These are phyloP conservation scores for Neonectria ditissima DNA, from an alignment of 2,329 filamentous ascomycete species.

Conservation along the genomic window DNA sequence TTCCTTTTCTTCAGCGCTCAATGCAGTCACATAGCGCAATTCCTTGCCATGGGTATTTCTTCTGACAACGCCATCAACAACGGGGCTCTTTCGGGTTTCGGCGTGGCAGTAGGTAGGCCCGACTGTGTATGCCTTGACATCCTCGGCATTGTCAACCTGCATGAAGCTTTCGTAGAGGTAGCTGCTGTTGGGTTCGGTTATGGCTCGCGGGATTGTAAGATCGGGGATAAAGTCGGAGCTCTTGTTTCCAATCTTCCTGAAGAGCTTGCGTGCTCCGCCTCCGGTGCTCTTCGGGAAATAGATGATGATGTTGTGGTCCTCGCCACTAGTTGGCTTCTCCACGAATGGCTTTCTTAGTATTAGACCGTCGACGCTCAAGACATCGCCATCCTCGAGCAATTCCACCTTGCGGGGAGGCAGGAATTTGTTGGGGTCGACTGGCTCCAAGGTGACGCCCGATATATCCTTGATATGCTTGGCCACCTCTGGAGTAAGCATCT, in stretches of 20 bases:
- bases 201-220: constrained; percentile 80
- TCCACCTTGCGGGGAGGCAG: constrained; percentile 80
- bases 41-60: constrained; percentile 98
- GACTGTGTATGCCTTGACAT: constrained; percentile 98
- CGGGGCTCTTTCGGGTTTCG: constrained; percentile 95
- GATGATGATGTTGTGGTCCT: constrained; percentile 99
- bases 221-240: constrained; percentile 92
- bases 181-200: constrained; percentile 83
- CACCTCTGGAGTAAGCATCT: constrained; percentile 80
- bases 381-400: constrained; percentile 90
- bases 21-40: constrained; percentile 90
- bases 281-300: constrained; percentile 91
- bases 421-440: constrained; percentile 71
- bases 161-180: constrained; percentile 99
- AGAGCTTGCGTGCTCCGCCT: constrained; percentile 90
- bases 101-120: constrained; percentile 94
- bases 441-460: constrained; percentile 81
- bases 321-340: constrained; percentile 97
- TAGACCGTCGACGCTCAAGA: constrained; percentile 86
- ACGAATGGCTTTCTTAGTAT: constrained; percentile 93
- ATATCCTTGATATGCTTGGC: constrained; percentile 83
- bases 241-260: constrained; percentile 98
- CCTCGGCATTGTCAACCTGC: constrained; percentile 95
- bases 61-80: constrained; percentile 94
- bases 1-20: constrained; percentile 82